Percentiles rank a stretch among this genome's conserved stretches.
Evolutionary conservation across 2,329 filamentous ascomycete genomes (phyloP).

Genomic region (Volutella citrinella): DNA sequence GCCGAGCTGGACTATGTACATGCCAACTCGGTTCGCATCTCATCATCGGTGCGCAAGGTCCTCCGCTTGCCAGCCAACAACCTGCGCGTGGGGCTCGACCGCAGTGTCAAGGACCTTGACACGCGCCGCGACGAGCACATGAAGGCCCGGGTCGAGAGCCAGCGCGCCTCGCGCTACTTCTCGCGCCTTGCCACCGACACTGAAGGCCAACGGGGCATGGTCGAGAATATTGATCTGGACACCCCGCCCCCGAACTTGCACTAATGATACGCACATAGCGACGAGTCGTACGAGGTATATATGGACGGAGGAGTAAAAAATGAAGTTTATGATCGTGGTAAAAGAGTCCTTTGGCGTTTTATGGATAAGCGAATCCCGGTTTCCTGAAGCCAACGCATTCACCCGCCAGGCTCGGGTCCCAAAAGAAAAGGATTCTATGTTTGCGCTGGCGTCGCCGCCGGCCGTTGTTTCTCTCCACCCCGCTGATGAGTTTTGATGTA

Average conservation of each 20-base stretch:
- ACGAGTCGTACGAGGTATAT: constrained; percentile 9
- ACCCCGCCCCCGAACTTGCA: constrained; percentile 41
- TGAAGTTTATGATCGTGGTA: no score
- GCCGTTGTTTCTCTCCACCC: constrained; percentile 10
- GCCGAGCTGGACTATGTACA: constrained; percentile 88
- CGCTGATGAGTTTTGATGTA: constrained; percentile 7
- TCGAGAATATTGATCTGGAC: constrained; percentile 55
- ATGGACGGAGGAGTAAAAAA: constrained; percentile 6
- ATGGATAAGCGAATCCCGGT: constrained; percentile 2
- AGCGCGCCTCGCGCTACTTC: constrained; percentile 88
- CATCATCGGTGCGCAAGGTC: constrained; percentile 81
- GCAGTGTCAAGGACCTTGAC: constrained; percentile 80
- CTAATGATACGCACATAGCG: constrained; percentile 18
- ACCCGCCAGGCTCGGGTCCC: no score
- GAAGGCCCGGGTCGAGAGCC: constrained; percentile 79
- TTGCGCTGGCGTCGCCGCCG: constrained; percentile 1
- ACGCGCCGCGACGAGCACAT: constrained; percentile 76
- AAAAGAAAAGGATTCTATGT: constrained; percentile 8
- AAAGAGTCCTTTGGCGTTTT: constrained; percentile 18
- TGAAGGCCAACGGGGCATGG: constrained; percentile 46
- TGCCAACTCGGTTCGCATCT: constrained; percentile 79
- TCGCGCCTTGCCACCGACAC: constrained; percentile 73
- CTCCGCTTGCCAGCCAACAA: constrained; percentile 85
- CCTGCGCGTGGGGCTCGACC: constrained; percentile 77
- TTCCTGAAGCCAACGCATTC: constrained; percentile 4